These are phyloP conservation scores for Fusarium sp. DNA, from an alignment of 2,329 filamentous ascomycete genomes.

Conservation along the genomic window DNA sequence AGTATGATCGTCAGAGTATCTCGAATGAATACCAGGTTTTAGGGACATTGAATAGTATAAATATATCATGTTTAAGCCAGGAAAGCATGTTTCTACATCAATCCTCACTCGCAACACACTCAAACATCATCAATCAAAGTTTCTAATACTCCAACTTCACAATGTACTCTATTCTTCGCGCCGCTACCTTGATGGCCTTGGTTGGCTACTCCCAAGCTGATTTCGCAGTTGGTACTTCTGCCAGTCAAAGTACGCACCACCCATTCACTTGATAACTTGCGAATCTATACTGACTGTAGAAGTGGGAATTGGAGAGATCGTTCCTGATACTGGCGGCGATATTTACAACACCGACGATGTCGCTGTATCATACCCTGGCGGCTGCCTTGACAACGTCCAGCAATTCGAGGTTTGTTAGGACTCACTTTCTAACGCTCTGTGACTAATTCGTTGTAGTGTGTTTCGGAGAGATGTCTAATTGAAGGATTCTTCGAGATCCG, in stretches of 20 bases:
- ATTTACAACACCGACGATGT: not conserved
- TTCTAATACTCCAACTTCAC: not conserved
- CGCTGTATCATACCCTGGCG: not conserved
- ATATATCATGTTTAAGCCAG: no score
- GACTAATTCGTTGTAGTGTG: not conserved
- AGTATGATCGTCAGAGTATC: not conserved
- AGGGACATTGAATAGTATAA: not conserved
- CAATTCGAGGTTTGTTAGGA: not conserved
- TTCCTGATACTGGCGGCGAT: not conserved
- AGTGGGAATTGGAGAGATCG: slow-evolving; percentile 7
- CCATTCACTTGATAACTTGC: fast-evolving
- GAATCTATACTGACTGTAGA: not conserved
- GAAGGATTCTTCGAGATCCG: slow-evolving; percentile 1
- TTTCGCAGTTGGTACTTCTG: slow-evolving; percentile 8
- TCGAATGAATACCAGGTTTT: no score
- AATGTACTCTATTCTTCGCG: not conserved
- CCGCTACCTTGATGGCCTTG: not conserved
- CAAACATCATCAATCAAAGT: fast-evolving
- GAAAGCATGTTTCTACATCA: no score
- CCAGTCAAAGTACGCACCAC: not conserved
- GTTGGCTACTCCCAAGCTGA: not conserved
- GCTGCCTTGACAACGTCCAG: not conserved
- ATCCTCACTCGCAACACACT: fast-evolving
- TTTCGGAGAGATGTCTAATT: not conserved
- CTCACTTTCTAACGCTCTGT: fast-evolving